Percentiles rank a stretch among this genome's conserved stretches.
Conservation (phyloP, 2,329 filamentous ascomycete genomes). For the Clonostachys chloroleuca region DNA sequence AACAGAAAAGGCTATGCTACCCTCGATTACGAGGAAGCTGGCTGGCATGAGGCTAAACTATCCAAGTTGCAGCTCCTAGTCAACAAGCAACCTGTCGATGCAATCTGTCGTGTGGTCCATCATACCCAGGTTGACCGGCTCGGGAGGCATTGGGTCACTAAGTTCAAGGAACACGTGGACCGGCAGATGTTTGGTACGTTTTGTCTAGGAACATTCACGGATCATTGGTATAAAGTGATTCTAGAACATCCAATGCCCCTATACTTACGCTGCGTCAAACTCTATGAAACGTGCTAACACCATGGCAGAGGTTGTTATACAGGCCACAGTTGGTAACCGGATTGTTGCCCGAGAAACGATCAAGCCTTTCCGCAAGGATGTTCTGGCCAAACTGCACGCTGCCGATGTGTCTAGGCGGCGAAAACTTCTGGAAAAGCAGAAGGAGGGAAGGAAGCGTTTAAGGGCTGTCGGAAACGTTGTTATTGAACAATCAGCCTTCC, state of each 20-base stretch:
- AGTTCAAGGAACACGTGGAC: constrained; percentile 96
- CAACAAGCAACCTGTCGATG: constrained; percentile 90
- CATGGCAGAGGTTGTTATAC: constrained; percentile 75
- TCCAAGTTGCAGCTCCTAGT: constrained; percentile 90
- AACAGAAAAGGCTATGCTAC: constrained; percentile 82
- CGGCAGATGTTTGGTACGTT: constrained; percentile 77
- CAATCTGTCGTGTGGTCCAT: constrained; percentile 88
- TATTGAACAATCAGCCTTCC: constrained; percentile 96
- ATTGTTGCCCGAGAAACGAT: constrained; percentile 91
- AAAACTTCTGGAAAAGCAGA: constrained; percentile 94
- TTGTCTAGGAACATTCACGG: background rate
- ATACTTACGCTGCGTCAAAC: background rate
- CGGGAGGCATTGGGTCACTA: constrained; percentile 83
- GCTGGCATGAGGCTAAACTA: constrained; percentile 75
- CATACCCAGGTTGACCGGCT: constrained; percentile 74
- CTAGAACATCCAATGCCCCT: constrained; percentile 2
- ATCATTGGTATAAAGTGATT: background rate
- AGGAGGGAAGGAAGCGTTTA: constrained; percentile 87
- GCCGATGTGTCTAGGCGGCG: constrained; percentile 77
- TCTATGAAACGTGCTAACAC: background rate
- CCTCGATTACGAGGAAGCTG: constrained; percentile 94
- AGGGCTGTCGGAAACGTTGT: constrained; percentile 83
- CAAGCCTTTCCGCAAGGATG: constrained; percentile 95
- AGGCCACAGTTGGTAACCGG: constrained; percentile 77
- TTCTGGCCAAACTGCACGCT: constrained; percentile 87